These are phyloP conservation scores for Taxillus chinensis DNA, from an alignment of 164 flowering plant species.

Conservation along the genomic window DNA sequence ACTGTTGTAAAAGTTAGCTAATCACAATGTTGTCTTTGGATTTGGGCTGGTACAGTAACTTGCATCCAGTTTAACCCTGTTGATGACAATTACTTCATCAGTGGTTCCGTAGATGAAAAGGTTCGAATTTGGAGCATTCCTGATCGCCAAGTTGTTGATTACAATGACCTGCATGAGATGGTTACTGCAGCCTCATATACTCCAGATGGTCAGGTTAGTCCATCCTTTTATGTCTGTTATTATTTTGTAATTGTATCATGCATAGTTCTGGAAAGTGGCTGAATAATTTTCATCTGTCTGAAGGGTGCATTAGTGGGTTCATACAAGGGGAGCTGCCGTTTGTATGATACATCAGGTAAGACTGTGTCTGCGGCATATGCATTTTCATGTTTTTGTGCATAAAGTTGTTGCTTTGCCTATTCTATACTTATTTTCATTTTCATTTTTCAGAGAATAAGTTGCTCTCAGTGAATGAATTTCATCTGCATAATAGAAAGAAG, in stretches of 20 bases:
- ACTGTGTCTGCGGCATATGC: not conserved
- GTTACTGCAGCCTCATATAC: conserved; percentile 59
- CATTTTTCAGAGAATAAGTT: conserved; percentile 59
- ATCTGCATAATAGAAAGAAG: conserved; percentile 84
- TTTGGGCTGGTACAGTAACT: too few relatives aligned
- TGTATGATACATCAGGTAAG: conserved; percentile 75
- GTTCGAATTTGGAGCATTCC: conserved; percentile 29
- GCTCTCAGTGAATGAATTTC: conserved; percentile 56
- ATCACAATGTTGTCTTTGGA: not conserved
- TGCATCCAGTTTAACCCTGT: conserved; percentile 22
- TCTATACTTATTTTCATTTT: not conserved
- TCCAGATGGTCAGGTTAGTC: conserved; percentile 92
- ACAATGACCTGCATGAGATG: conserved; percentile 22
- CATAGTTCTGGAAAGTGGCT: conserved; percentile 2
- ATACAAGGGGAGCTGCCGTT: conserved; percentile 80
- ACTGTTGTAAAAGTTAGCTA: not conserved
- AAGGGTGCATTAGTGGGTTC: conserved; percentile 98
- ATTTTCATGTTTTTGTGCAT: conserved; percentile 1
- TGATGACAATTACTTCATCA: conserved; percentile 25
- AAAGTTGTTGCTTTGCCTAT: not conserved
- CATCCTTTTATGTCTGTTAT: too few relatives aligned
- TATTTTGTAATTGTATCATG: not conserved
- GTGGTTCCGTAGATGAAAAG: conserved; percentile 34
- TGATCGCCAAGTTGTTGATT: conserved; percentile 23
- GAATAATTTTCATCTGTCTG: conserved; percentile 16